Evolutionary conservation across 352 stramenopile genomes (phyloP), one percentile per base, ranked within the genome.

Genomic region (Pythium sp.): DNA sequence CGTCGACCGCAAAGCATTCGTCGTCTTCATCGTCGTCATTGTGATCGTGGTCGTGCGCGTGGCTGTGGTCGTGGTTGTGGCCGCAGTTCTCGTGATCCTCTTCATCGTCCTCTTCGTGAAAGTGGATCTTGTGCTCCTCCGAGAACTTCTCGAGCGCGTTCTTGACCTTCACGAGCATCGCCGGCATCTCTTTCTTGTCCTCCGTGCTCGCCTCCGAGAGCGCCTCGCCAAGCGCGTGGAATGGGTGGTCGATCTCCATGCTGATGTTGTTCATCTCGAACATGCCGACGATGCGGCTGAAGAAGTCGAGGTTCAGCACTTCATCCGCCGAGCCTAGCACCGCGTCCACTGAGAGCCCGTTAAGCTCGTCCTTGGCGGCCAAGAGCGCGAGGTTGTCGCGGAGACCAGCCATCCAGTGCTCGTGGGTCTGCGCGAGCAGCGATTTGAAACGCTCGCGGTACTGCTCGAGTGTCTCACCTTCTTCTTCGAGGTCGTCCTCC

Each of bases 241-340:
- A 86, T 41, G 91, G 84, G 78, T 97, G 86, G 68, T 92, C 82
- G 64, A 92, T 86, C 77, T 98, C 85, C 74, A 99, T 87, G 56
- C 94, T 97, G 64, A 98, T 93, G 80, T 98, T 97, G 83, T 99
- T 99, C 82, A 98, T 97, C 81, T 98, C 95, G 74, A 98, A 98
- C 82, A 97, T 98, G 55, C 96, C 96, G 61, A 99, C 89, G 15
- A 98, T 73, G 41, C 80, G 74, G 66, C 81, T 89, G 66, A 98
- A 95, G 65, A 90, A 96, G 32, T 98, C 86, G 20, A 92, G 63
- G 47, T 60, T 89, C 28, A 97, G 43, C 4, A 93, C 62, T 14
- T 82, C 79, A 14, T 79, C 74, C 62, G 74, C 89, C 54, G 81
- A 75, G 47, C 63, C 62, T 11, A 90, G 34, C 8, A 92, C 81